Base-by-base conservation (phyloP, 164 flowering plant genomes). In the Magnolia changhungtana region DNA sequence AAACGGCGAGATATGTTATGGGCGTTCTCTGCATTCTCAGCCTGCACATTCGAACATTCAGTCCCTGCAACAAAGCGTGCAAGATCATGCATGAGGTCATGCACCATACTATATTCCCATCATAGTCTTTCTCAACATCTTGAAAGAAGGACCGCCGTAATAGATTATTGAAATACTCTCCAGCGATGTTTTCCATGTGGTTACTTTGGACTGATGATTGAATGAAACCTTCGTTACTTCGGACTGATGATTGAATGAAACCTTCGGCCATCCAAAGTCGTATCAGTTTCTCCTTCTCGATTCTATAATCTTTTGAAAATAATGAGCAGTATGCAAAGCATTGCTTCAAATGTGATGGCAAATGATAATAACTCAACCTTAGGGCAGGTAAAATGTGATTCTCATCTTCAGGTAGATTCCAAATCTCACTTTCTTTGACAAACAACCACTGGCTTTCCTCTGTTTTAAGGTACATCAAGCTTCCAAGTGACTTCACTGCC, bases 181-280 rank as follows among this genome's bases (percentile, higher is more conserved):
- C 29, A 31, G 67, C 77, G 11, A 64, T 11, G 10, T 67, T 72
- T 58, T 77, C 79, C 65, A 77, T 16, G 8, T 37, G 64, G 13
- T 11, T 69, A 16, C 20, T 61, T 58, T n/a, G n/a, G n/a, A n/a
- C n/a, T n/a, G n/a, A n/a, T n/a, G n/a, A n/a, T n/a, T n/a, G n/a
- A n/a, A n/a, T n/a, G n/a, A n/a, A n/a, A n/a, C 64, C 72, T 13
- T 29, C n/a, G n/a, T n/a, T n/a, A n/a, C n/a, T n/a, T n/a, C n/a
- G n/a, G n/a, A n/a, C 50, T 0, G 55, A 7, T 1, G 67, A 64
- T 19, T 63, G 65, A 69, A 80, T n/a, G 58, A 77, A 69, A 16
- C 72, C 82, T n/a, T 77, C n/a, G 8, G 79, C 79, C 20, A 72
- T 73, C 83, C 83, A 81, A 7, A 72, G 63, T 55, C 69, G 64